A percentile compares a stretch with the other conserved stretches of the same genome.
Evolutionary conservation across 2,329 filamentous ascomycete species (phyloP).

Genomic region (Aspergillus brunneoviolaceus): DNA sequence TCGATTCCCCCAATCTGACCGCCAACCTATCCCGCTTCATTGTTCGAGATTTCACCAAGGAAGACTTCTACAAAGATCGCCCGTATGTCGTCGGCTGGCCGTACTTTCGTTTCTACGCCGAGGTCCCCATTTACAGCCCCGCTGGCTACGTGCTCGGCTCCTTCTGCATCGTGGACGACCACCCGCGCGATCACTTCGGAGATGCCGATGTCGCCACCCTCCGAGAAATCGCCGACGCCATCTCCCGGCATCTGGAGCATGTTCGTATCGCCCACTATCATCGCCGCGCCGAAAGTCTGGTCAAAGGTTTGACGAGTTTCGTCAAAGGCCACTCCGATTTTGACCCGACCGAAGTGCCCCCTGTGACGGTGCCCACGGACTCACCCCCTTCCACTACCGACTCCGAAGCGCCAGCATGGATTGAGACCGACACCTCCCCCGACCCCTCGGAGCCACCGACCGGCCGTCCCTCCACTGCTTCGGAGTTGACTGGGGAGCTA

Average conservation of each 20-base stretch:
- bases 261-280: constrained; percentile 55
- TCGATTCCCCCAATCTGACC: constrained; percentile 25
- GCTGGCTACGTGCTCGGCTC: constrained; percentile 57
- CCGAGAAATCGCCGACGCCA: constrained; percentile 55
- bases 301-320: constrained; percentile 54
- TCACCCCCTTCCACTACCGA: neutral
- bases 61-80: constrained; percentile 36
- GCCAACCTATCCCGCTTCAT: constrained; percentile 33
- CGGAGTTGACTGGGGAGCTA: constrained; percentile 10
- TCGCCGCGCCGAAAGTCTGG: constrained; percentile 57
- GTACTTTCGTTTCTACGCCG: constrained; percentile 52
- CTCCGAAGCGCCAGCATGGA: neutral
- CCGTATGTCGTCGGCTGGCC: constrained; percentile 32
- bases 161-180: constrained; percentile 58
- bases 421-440: neutral
- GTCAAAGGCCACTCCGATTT: constrained; percentile 43
- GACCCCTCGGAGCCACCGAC: neutral
- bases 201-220: constrained; percentile 45
- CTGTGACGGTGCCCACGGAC: constrained; percentile 9
- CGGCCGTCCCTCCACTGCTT: constrained; percentile 1
- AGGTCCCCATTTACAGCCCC: constrained; percentile 58
- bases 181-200: constrained; percentile 47
- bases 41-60: constrained; percentile 35
- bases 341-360: constrained; percentile 21
- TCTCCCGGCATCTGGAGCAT: constrained; percentile 60